Conservation (phyloP, 257 asterid genomes). For the Knoxia roxburghii region DNA sequence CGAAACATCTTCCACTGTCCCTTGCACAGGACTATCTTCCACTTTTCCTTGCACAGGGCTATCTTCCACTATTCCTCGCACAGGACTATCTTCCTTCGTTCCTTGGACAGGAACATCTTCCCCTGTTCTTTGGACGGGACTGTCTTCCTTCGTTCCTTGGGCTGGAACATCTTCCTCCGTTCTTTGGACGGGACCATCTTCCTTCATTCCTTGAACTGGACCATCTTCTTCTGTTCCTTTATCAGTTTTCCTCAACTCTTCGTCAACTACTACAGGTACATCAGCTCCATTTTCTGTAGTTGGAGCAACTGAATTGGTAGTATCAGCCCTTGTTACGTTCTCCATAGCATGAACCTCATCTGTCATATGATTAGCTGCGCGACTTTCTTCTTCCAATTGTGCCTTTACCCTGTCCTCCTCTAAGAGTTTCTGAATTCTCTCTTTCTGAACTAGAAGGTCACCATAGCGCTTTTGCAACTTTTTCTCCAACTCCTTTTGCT, state of each 20-base stretch:
- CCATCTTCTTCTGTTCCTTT: constrained; percentile 6
- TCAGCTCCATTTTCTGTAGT: constrained; percentile 2
- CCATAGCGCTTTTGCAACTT: constrained; percentile 67
- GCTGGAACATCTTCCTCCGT: not conserved
- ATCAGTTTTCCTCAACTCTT: not conserved
- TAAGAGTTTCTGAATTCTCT: constrained; percentile 39
- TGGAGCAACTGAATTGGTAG: constrained; percentile 6
- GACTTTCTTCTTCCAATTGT: constrained; percentile 41
- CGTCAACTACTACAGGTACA: constrained; percentile 1
- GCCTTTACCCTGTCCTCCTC: constrained; percentile 46
- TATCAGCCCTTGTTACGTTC: constrained; percentile 8
- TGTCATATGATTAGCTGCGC: constrained; percentile 11
- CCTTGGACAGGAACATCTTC: constrained; percentile 5
- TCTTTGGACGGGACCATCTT: too few species aligned
- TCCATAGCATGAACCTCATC: constrained; percentile 25
- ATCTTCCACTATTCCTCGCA: too few species aligned
- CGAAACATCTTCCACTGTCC: too few species aligned
- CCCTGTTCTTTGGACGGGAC: not conserved
- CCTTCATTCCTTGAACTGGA: too few species aligned
- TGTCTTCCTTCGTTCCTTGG: not conserved
- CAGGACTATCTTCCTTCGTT: too few species aligned
- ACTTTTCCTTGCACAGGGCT: too few species aligned
- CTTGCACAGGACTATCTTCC: too few species aligned
- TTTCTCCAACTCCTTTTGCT: constrained; percentile 87
- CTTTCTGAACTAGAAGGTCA: constrained; percentile 50